A percentile compares a stretch with the other conserved stretches of the same genome.
Conservation (phyloP, 805 yeast genomes). For the Helenozyma rhizophorensis region DNA sequence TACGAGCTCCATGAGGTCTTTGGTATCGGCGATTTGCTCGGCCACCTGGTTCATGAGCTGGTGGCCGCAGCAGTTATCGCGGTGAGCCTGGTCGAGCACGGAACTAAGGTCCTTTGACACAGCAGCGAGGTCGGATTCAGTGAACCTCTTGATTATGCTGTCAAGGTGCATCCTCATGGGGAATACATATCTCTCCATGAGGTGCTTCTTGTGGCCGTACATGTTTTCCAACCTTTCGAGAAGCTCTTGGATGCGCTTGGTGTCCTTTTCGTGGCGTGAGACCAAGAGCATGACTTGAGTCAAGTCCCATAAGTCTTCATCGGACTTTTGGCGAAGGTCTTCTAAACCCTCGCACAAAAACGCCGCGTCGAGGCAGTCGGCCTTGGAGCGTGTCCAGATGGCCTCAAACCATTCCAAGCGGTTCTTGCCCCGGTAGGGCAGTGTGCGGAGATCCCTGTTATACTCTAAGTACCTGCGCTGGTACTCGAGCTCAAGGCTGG, state of each 20-base stretch:
- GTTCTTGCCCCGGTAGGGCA: background rate
- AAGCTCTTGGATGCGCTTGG: background rate
- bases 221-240: constrained; percentile 1
- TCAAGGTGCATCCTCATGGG: constrained; percentile 7
- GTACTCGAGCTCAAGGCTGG: constrained; percentile 1
- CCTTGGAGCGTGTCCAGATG: background rate
- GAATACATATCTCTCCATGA: constrained; percentile 6
- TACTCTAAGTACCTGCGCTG: background rate
- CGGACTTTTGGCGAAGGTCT: no score
- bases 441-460: background rate
- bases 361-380: background rate
- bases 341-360: no score
- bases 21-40: no score
- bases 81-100: no score
- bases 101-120: no score
- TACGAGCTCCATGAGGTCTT: no score
- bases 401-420: background rate
- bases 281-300: constrained; percentile 1
- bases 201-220: constrained; percentile 1
- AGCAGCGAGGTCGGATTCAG: no score
- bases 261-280: constrained; percentile 1
- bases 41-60: no score
- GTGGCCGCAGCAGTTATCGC: no score
- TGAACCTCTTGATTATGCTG: background rate
- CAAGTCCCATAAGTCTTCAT: constrained; percentile 1